Percentiles rank a stretch among this genome's conserved stretches.
Conservation (phyloP, 106 monocot species). For the Platanthera zijinensis region DNA sequence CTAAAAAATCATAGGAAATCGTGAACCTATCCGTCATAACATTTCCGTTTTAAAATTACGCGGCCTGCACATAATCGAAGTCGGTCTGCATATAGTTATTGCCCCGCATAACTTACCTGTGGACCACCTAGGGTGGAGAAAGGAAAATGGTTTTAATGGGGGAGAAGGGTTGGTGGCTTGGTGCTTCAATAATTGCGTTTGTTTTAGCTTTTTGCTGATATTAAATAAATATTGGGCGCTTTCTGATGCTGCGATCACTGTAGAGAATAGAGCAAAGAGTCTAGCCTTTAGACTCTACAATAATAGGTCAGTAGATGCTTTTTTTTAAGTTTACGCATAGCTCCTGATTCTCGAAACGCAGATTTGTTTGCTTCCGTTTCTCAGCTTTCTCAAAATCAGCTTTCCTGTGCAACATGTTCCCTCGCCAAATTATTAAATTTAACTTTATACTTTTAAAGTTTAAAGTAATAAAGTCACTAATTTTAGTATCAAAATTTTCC, state of each 20-base stretch:
- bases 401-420: no score
- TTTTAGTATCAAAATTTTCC: no score
- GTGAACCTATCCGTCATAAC: no score
- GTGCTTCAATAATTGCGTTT: background rate
- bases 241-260: background rate
- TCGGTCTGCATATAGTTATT: no score
- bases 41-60: no score
- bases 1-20: no score
- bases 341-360: background rate
- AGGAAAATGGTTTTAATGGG: background rate
- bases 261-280: no score
- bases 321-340: background rate
- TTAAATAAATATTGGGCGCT: background rate
- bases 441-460: no score
- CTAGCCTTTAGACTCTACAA: background rate
- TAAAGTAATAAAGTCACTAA: no score
- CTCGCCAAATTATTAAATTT: no score
- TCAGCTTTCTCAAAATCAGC: background rate
- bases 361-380: slow-evolving; percentile 1
- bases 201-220: background rate
- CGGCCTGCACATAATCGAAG: no score
- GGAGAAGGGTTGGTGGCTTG: background rate
- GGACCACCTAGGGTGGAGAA: background rate
- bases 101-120: background rate
- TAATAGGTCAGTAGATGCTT: background rate